A percentile compares a stretch with the other conserved stretches of the same genome.
Evolutionary conservation across 2,329 filamentous ascomycete genomes (phyloP).

Genomic region (Arthrobotrys conoides): DNA sequence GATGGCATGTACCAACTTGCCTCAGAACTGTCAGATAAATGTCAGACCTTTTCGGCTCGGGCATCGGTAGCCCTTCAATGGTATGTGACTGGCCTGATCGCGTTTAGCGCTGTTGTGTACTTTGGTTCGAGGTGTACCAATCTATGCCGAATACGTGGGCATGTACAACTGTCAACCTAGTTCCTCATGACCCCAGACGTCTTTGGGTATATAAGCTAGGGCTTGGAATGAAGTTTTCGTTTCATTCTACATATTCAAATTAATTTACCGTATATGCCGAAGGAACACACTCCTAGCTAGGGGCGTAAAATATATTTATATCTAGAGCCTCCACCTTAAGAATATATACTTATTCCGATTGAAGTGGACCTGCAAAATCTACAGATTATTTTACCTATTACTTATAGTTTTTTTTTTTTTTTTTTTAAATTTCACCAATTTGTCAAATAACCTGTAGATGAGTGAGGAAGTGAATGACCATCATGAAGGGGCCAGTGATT

Average conservation of each 20-base stretch:
- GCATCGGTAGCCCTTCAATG: neutral
- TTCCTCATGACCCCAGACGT: neutral
- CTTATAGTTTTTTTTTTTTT: neutral
- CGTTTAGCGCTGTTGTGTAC: neutral
- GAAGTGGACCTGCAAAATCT: too few relatives aligned
- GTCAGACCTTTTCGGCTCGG: neutral
- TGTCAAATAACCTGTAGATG: constrained; percentile 32
- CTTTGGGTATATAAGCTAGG: neutral
- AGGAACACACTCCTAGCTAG: too few relatives aligned
- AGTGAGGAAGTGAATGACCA: constrained; percentile 28
- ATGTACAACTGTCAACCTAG: neutral
- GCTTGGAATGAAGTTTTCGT: neutral
- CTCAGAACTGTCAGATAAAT: too few relatives aligned
- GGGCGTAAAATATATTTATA: too few relatives aligned
- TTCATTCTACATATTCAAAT: too few relatives aligned
- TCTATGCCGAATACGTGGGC: neutral
- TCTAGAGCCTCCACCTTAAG: too few relatives aligned
- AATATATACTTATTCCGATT: neutral
- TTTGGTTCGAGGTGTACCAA: neutral
- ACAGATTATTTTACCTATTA: too few relatives aligned
- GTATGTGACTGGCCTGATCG: neutral
- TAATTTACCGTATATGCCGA: too few relatives aligned
- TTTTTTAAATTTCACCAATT: neutral
- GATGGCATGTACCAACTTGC: too few relatives aligned
- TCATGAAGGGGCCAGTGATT: constrained; percentile 15